Evolutionary conservation across 2,329 filamentous ascomycete genomes (phyloP).

Genomic region (Phoma sp.): DNA sequence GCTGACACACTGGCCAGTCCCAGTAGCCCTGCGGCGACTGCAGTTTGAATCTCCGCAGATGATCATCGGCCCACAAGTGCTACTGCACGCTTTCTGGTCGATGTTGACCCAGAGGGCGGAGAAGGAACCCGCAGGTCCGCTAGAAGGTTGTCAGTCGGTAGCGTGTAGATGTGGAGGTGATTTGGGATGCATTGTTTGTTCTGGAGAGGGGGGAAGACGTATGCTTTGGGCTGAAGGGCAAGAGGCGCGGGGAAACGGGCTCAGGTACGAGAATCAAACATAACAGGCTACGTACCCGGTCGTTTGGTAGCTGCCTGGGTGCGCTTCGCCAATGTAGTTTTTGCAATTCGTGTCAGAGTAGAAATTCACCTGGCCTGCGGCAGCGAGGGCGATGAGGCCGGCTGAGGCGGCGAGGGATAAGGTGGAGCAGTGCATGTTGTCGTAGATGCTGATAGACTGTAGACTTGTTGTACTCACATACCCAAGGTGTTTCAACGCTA

Average conservation of each 20-base stretch:
- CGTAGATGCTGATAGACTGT: neutral
- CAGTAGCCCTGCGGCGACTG: conserved; percentile 12
- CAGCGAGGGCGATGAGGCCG: conserved; percentile 5
- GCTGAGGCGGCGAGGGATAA: conserved; percentile 11
- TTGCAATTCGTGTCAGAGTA: conserved; percentile 27
- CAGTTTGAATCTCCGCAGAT: conserved; percentile 25
- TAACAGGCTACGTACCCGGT: conserved; percentile 11
- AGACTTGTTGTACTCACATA: neutral
- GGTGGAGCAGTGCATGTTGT: conserved; percentile 11
- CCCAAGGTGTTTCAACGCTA: too few species aligned
- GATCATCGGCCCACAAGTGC: conserved; percentile 22
- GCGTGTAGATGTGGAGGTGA: too few species aligned
- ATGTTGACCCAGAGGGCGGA: conserved; percentile 25
- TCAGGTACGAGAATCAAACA: too few species aligned
- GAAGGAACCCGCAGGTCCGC: conserved; percentile 25
- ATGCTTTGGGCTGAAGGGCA: too few species aligned
- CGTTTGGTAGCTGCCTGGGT: conserved; percentile 14
- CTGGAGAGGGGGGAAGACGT: too few species aligned
- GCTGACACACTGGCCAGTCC: conserved; percentile 15
- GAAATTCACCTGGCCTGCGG: conserved; percentile 28
- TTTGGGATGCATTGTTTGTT: too few species aligned
- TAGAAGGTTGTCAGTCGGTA: neutral
- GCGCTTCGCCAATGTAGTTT: conserved; percentile 23
- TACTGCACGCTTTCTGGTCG: conserved; percentile 21
- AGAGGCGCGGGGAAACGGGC: too few species aligned